A percentile compares a stretch with the other conserved stretches of the same genome.
Evolutionary conservation across 2,329 filamentous ascomycete species (phyloP).

Genomic region (Colletotrichum sidae): DNA sequence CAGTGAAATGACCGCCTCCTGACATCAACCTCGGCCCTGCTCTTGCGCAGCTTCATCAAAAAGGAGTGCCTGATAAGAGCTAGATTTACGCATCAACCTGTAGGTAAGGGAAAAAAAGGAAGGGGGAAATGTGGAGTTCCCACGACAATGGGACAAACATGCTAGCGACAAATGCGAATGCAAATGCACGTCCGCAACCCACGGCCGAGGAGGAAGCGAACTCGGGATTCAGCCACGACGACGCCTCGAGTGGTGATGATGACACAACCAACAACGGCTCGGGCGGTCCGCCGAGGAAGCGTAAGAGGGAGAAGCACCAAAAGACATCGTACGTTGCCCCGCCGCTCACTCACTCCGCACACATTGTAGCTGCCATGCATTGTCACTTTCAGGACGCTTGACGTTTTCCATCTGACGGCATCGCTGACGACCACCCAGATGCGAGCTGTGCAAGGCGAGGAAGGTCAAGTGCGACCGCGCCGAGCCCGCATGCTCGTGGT

Average conservation of each 20-base stretch:
- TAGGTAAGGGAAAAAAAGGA: slow-evolving; percentile 21
- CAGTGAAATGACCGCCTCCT: slow-evolving; percentile 35
- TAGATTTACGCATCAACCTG: slow-evolving; percentile 14
- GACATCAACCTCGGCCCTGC: slow-evolving; percentile 32
- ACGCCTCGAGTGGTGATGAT: slow-evolving; percentile 53
- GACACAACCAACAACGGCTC: slow-evolving; percentile 46
- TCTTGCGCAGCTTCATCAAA: slow-evolving; percentile 32
- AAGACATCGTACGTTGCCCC: slow-evolving; percentile 54
- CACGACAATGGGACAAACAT: slow-evolving; percentile 42
- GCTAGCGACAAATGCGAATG: slow-evolving; percentile 42
- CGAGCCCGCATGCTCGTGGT: slow-evolving; percentile 77
- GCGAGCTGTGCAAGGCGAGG: slow-evolving; percentile 58
- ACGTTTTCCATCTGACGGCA: not conserved
- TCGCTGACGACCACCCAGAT: slow-evolving; percentile 44
- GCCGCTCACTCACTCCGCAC: too few species aligned
- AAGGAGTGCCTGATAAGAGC: slow-evolving; percentile 34
- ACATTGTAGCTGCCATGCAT: not conserved
- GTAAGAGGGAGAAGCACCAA: slow-evolving; percentile 54
- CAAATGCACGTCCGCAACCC: slow-evolving; percentile 43
- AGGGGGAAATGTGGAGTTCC: slow-evolving; percentile 45
- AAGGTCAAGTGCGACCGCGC: slow-evolving; percentile 63
- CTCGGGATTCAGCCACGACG: slow-evolving; percentile 50
- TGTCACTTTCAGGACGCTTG: not conserved
- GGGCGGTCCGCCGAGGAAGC: slow-evolving; percentile 47
- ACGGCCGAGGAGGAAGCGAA: slow-evolving; percentile 51